Evolutionary conservation across 2,329 filamentous ascomycete genomes (phyloP), one percentile per base, ranked within the genome.

Genomic region (Aspergillus cejpii): DNA sequence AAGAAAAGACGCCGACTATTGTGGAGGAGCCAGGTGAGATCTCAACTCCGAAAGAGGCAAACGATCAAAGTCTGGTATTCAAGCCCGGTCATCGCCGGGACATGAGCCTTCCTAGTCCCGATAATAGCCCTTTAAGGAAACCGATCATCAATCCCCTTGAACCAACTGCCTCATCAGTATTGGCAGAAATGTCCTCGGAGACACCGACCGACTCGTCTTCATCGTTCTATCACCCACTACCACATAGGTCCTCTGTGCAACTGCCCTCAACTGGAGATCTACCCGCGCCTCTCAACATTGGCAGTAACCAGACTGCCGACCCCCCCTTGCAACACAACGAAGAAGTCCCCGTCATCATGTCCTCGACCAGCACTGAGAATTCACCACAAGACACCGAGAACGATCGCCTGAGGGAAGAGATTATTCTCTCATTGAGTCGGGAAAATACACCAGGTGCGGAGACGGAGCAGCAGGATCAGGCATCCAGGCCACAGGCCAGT

Each of bases 91-190:
- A 79, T 59, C 73, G 77, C 41, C 74, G 77, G 37, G 76, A 79
- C 55, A 59, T 83, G 41, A 77, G 76, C 45, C 74, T 79, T 27
- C 80, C 81, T 3, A 78, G 73, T 48, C 71, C 73, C 14, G 74
- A 73, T 34, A 80, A 80, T 45, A 83, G 78, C 45, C 80, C 80
- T 24, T 80, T 79, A n/a, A 75, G 76, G 38, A 76, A 72, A 24
- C 79, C 80, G 3, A 68, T 71, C 17, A 57, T 83, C 26, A 72
- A 72, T 36, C 65, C 72, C 6, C 67, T 65, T 15, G 67, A 65
- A 15, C 49, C 54, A 17, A 42, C 64, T 41, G 62, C 68, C 14
- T 50, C 67, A 34, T 71, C 71, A 26, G 69, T 74, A 43, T 60
- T 70, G 34, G 77, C 68, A 28, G 65, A 73, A 27, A 46, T 74